Evolutionary conservation across 2,329 filamentous ascomycete species (phyloP), one percentile per base, ranked within the genome.

Genomic region (Zalaria sp.): DNA sequence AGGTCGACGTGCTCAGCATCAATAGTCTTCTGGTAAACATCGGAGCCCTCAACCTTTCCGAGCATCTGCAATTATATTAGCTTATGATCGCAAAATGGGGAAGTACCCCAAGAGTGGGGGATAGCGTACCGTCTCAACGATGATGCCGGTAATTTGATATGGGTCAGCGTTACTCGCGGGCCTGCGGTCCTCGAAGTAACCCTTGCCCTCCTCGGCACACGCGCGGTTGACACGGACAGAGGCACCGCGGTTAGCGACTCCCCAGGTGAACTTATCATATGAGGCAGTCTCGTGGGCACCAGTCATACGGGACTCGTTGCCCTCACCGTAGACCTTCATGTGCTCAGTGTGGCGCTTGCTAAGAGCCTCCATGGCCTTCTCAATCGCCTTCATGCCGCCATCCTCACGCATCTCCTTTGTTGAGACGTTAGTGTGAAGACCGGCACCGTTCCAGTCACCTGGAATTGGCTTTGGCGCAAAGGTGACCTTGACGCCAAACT

Each of bases 381-480:
- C 88, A 51, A 98, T 98, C 65, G 76, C 67, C 79, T 93, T 93
- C 81, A 96, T 91, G 61, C 91, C 91, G 56, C 88, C 88, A 51
- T 94, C 86, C 42, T 71, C 73, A 57, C 91, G 86, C 77, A 91
- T 98, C 55, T 81, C 78, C 64, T 81, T 77, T 56, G 84, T 89
- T 37, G 85, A 93, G 63, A 95, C 91, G 77, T 96, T 93, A 73
- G 73, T 81, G 76, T 93, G 87, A 39, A 94, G 80, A 65, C 86
- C 86, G 46, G 86, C 86, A 58, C 89, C 91, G 73, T 96, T 96
- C 89, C 91, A 96, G 72, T 93, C 82, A 58, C 89, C 89, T 45
- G 80, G 78, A 51, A 96, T 88, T 51, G 89, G 89, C 79, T 98
- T 98, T 61, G 91, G 91, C 59, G 88, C 77, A 63, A 95, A 81